These are phyloP conservation scores for Zygoascus bituminiphila DNA, from an alignment of 805 yeast species.

Conservation along the genomic window DNA sequence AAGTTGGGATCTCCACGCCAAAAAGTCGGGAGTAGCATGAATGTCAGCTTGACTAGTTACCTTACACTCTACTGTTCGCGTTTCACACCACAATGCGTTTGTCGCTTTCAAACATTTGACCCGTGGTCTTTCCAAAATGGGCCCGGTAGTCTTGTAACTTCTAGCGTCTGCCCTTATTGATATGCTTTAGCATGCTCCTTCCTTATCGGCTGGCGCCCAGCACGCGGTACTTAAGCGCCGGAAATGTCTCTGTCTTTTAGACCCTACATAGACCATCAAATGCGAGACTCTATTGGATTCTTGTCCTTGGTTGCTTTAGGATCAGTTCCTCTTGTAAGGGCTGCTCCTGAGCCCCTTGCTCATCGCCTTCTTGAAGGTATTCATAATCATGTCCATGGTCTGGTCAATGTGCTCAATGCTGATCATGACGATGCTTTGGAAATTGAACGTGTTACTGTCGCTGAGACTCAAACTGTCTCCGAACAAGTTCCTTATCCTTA, in stretches of 20 bases:
- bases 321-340: not conserved
- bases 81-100: too few relatives aligned
- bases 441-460: not conserved
- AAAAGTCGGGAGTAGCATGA: too few relatives aligned
- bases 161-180: not conserved
- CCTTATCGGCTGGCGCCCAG: not conserved
- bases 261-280: not conserved
- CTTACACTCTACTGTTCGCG: too few relatives aligned
- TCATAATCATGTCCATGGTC: not conserved
- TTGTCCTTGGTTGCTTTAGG: not conserved
- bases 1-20: not conserved
- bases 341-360: not conserved
- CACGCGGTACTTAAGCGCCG: not conserved
- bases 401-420: not conserved
- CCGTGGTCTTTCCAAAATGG: too few relatives aligned
- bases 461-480: not conserved
- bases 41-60: too few relatives aligned
- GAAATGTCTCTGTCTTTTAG: not conserved
- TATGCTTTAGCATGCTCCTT: not conserved
- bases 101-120: too few relatives aligned
- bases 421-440: not conserved
- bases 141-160: too few relatives aligned
- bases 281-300: not conserved
- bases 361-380: not conserved
- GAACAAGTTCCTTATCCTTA: slow-evolving; percentile 2